Evolutionary conservation across 2,329 filamentous ascomycete species (phyloP), one percentile per base, ranked within the genome.

Genomic region (Aurifilum marmelostoma): DNA sequence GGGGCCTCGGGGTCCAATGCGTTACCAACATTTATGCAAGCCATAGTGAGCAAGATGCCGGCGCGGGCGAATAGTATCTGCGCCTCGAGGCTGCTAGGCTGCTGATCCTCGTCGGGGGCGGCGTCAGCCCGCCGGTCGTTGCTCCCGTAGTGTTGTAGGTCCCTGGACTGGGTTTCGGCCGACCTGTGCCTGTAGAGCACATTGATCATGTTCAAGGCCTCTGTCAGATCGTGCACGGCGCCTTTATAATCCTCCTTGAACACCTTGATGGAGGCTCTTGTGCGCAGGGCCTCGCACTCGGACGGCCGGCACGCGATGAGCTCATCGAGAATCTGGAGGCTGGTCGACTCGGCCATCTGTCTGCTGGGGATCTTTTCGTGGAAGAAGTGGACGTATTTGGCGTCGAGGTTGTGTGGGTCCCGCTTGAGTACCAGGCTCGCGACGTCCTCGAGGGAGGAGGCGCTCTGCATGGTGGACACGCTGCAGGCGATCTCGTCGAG

Each of bases 371-470:
- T 94, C 85, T 95, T 96, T 80, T 97, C 92, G 79, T 95, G 92
- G 78, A 97, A 97, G 80, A 95, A 96, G 77, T 96, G 91, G n/a
- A 96, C 93, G 76, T 96, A 96, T 78, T 91, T 91, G 37, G 92
- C 93, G 75, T 96, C 91, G 58, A 84, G 79, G 75, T 94, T 89
- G 64, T 84, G 77, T n/a, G 88, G 83, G 70, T 87, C 89, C 71
- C 92, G 85, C 77, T 92, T 88, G 71, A 96, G 80, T 41, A 97
- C 92, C 71, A 91, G 82, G 7, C 86, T 84, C 2, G 91, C 92
- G 2, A 96, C 90, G 69, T 93, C 91, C 74, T 96, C 92, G 16
- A 97, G 81, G 0, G 91, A 88, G 24, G 91, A 92, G 1, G 92
- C 89, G 67, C 89, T 89, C 80, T 95, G 92, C 92, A 95, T 96